Percentiles rank a stretch among this genome's conserved stretches.
Conservation (phyloP, 768 basidiomycete genomes). For the Tylopilus sp. region DNA sequence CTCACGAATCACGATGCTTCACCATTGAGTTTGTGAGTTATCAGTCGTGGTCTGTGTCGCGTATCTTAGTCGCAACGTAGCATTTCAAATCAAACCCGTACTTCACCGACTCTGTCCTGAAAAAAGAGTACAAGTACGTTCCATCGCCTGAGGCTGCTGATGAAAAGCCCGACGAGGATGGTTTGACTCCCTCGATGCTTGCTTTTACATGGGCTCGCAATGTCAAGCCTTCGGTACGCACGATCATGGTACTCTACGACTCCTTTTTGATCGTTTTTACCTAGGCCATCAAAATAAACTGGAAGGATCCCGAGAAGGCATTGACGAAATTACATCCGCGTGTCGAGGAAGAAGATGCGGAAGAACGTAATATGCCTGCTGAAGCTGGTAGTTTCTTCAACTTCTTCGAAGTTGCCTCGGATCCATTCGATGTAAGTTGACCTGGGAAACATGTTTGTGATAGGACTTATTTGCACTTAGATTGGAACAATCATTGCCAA, state of each 20-base stretch:
- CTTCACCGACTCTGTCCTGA: constrained; percentile 71
- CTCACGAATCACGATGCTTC: constrained; percentile 74
- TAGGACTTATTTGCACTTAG: constrained; percentile 36
- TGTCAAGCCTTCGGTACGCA: constrained; percentile 60
- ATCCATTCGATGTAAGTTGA: constrained; percentile 62
- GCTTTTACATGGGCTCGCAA: constrained; percentile 80
- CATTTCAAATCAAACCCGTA: constrained; percentile 85
- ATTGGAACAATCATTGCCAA: constrained; percentile 69
- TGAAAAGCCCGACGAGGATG: constrained; percentile 67
- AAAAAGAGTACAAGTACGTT: constrained; percentile 77
- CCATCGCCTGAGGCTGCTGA: constrained; percentile 49
- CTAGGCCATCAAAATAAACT: constrained; percentile 67
- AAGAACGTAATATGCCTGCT: constrained; percentile 51
- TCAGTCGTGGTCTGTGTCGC: constrained; percentile 1
- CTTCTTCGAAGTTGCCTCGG: constrained; percentile 67
- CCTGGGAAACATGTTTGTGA: background rate
- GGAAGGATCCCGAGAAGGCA: constrained; percentile 78
- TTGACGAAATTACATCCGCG: constrained; percentile 78
- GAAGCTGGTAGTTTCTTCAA: constrained; percentile 88
- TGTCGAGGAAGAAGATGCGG: constrained; percentile 51
- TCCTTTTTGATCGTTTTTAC: constrained; percentile 2
- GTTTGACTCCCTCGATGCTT: constrained; percentile 74
- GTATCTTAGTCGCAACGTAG: constrained; percentile 36
- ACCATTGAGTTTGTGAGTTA: constrained; percentile 83
- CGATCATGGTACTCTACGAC: background rate